Conservation (phyloP, 2,329 filamentous ascomycete genomes). For the Colletotrichum sp. region DNA sequence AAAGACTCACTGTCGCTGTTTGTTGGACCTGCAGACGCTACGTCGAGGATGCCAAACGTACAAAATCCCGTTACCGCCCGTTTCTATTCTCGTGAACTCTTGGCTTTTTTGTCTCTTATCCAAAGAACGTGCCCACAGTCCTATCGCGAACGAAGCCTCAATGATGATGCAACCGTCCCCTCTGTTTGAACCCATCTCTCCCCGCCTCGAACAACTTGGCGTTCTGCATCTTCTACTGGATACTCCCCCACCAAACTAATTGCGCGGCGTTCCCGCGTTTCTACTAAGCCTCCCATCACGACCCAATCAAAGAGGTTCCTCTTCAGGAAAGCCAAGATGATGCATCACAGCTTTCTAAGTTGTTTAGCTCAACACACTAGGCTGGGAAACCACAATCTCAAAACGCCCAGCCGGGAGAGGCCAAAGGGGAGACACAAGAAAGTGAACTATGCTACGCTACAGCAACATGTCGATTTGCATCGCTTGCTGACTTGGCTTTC, state of each 20-base stretch:
- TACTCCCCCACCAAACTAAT: neutral
- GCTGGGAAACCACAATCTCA: neutral
- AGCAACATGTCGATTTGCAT: neutral
- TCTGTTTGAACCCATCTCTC: neutral
- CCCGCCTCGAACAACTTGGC: neutral
- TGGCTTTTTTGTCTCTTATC: neutral
- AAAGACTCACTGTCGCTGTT: neutral
- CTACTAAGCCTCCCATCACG: neutral
- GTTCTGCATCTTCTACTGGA: neutral
- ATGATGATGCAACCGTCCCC: neutral
- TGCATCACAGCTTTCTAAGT: neutral
- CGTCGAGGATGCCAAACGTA: neutral
- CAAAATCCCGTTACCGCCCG: neutral
- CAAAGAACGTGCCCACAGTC: neutral
- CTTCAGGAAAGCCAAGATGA: neutral
- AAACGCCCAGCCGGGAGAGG: neutral
- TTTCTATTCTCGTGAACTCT: constrained; percentile 11
- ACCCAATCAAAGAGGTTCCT: neutral
- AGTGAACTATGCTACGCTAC: neutral
- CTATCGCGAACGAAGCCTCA: neutral
- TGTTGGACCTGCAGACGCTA: neutral
- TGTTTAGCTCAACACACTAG: neutral
- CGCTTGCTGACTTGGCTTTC: constrained; percentile 6
- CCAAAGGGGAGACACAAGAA: neutral
- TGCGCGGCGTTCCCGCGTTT: neutral